Percentiles rank a stretch among this genome's conserved stretches.
phyloP scores from a whole-genome alignment of 169 alveolate genomes.

The Cryptosporidium bovis region DNA sequence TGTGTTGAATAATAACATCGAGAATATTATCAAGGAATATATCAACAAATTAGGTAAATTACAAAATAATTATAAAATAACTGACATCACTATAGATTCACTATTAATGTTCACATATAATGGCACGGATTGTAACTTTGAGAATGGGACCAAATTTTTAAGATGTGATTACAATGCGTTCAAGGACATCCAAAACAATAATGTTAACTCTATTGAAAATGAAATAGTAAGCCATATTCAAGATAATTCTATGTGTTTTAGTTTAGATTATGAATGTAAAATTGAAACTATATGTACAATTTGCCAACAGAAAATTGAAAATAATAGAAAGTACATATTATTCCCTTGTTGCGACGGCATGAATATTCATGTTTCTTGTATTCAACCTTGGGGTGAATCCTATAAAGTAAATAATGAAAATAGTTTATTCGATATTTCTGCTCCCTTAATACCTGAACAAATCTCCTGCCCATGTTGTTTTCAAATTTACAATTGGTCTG shows the following conservation, averaged over 20 bases:
- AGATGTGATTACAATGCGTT: conserved; percentile 26
- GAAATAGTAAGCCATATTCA: conserved; percentile 28
- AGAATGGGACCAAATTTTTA: conserved; percentile 25
- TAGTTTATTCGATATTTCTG: neutral
- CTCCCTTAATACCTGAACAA: conserved; percentile 30
- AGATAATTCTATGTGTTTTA: conserved; percentile 23
- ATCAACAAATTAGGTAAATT: neutral
- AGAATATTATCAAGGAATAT: conserved; percentile 9
- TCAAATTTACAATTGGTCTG: conserved; percentile 10
- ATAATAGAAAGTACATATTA: conserved; percentile 8
- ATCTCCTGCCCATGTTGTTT: conserved; percentile 62
- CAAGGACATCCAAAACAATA: conserved; percentile 9
- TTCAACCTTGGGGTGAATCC: conserved; percentile 45
- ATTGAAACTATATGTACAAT: conserved; percentile 10
- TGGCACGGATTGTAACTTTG: conserved; percentile 17
- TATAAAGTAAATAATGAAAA: neutral
- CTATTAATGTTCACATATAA: conserved; percentile 25
- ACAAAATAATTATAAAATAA: neutral
- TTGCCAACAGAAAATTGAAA: conserved; percentile 25
- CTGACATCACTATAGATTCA: neutral
- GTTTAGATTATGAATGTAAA: neutral
- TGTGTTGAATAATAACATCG: conserved; percentile 26
- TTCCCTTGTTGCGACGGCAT: conserved; percentile 57
- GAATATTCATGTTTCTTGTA: conserved; percentile 42
- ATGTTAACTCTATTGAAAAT: neutral